Evolutionary conservation across 106 monocot species (phyloP), one percentile per base, ranked within the genome.

Genomic region (Dendrobium officinale): DNA sequence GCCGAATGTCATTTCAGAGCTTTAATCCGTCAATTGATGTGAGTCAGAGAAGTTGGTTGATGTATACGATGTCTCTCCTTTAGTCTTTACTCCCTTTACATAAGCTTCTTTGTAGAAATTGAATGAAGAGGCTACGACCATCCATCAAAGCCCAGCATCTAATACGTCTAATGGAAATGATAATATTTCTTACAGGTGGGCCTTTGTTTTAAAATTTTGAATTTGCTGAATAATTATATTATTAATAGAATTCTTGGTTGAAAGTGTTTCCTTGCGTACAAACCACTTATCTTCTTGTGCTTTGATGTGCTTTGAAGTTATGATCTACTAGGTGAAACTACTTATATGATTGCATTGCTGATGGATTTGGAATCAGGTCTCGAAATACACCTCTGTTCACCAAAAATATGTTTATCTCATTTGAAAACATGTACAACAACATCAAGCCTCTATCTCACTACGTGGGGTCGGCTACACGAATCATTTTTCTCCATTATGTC

Each of bases 21-120:
- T 99, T 99, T 84, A 99, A 99, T 85, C 91, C 95, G 80, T 82
- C 85, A 4, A 88, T 99, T 84, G 98, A 99, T 82, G 98, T 99
- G 88, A 89, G 94, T 84, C 61, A 31, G 6, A 19, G 41, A 29
- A 17, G 26, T 80, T 42, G 49, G 42, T 74, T 73, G 42, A 5
- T 42, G 24, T 7, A 37, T 55, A 26, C 56, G 43, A 27, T 76
- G 9, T 79, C 15, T 51, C 72, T 84, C 2, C 41, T 42, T 86
- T 70, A 37, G 45, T 79, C 70, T 70, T 37, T 70, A 33, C 70
- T 37, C 15, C 44, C 68, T 66, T 82, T 31, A 58, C 75, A 37
- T 67, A 72, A 76, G 45, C 56, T 77, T 56, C 77, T 55, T 67
- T 87, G 79, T 83, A 99, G 98, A 99, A 91, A 91, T 67, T 99